Percentiles rank a stretch among this genome's conserved stretches.
phyloP scores from a whole-genome alignment of 2,329 filamentous ascomycete species.

The Zalaria obscura region DNA sequence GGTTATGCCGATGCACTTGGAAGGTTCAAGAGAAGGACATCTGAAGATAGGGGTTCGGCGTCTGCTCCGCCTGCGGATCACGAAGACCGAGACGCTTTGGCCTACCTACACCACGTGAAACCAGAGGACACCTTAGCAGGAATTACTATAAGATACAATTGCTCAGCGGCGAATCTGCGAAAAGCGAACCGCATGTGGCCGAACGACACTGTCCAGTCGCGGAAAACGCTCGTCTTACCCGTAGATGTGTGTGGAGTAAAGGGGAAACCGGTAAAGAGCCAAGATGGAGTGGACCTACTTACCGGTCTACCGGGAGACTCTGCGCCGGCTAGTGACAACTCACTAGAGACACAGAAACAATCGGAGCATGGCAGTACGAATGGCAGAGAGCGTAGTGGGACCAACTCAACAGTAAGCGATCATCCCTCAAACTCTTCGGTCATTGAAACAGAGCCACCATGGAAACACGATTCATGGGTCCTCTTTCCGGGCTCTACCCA shows the following conservation, averaged over 20 bases:
- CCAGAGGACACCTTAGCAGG: constrained; percentile 79
- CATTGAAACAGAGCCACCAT: constrained; percentile 49
- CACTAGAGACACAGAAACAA: not conserved
- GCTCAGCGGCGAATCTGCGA: constrained; percentile 65
- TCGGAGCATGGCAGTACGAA: not conserved
- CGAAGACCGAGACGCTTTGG: constrained; percentile 60
- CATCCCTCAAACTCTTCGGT: constrained; percentile 21
- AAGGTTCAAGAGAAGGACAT: constrained; percentile 50
- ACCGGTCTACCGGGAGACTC: not conserved
- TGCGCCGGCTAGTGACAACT: constrained; percentile 3
- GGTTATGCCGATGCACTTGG: constrained; percentile 31
- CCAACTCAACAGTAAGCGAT: constrained; percentile 18
- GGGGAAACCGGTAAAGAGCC: constrained; percentile 42
- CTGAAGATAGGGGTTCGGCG: constrained; percentile 42
- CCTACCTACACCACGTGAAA: constrained; percentile 79
- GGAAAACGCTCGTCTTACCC: constrained; percentile 68
- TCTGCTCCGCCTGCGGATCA: constrained; percentile 39
- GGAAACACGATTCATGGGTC: constrained; percentile 85
- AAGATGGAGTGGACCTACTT: constrained; percentile 17
- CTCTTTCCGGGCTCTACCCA: constrained; percentile 55
- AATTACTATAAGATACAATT: constrained; percentile 80
- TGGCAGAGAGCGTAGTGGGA: constrained; percentile 16
- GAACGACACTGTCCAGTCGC: constrained; percentile 75
- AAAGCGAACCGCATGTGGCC: constrained; percentile 92
- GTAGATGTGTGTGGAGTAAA: constrained; percentile 81